phyloP scores from a whole-genome alignment of 164 flowering plant genomes.

The Vitis rupestris region DNA sequence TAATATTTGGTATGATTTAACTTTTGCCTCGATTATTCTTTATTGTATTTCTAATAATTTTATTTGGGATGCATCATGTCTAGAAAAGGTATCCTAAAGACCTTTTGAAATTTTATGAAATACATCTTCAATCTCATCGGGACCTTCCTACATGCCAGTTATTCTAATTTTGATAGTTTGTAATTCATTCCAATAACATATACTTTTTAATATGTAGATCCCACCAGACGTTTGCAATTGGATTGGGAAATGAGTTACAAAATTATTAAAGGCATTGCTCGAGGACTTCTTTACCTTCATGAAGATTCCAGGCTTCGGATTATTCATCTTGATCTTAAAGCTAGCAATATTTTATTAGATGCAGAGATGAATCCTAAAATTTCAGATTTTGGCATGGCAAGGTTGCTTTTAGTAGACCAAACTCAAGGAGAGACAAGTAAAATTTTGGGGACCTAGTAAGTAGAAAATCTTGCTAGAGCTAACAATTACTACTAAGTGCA shows the following conservation, averaged over 20 bases:
- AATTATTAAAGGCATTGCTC: slow-evolving; percentile 44
- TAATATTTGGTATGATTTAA: slow-evolving; percentile 19
- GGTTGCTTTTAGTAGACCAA: slow-evolving; percentile 29
- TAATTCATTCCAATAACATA: background rate
- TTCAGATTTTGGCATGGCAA: slow-evolving; percentile 52
- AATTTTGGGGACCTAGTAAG: slow-evolving; percentile 50
- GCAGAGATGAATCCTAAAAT: slow-evolving; percentile 40
- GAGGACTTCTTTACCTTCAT: slow-evolving; percentile 52
- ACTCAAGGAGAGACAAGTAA: slow-evolving; percentile 31
- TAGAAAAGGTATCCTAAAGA: no score
- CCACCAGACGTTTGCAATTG: background rate
- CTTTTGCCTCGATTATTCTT: no score
- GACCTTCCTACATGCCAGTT: no score
- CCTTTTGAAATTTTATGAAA: no score
- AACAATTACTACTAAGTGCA: no score
- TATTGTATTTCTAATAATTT: no score
- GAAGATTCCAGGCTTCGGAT: slow-evolving; percentile 46
- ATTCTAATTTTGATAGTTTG: no score
- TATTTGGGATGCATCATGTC: no score
- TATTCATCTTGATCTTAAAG: slow-evolving; percentile 49
- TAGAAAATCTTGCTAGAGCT: background rate
- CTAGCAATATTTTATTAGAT: slow-evolving; percentile 41
- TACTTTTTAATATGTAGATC: slow-evolving; percentile 12
- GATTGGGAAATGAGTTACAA: slow-evolving; percentile 32
- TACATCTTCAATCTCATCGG: no score